Conservation (phyloP, 108 stramenopile genomes). For the Cyclotella kingstonii region DNA sequence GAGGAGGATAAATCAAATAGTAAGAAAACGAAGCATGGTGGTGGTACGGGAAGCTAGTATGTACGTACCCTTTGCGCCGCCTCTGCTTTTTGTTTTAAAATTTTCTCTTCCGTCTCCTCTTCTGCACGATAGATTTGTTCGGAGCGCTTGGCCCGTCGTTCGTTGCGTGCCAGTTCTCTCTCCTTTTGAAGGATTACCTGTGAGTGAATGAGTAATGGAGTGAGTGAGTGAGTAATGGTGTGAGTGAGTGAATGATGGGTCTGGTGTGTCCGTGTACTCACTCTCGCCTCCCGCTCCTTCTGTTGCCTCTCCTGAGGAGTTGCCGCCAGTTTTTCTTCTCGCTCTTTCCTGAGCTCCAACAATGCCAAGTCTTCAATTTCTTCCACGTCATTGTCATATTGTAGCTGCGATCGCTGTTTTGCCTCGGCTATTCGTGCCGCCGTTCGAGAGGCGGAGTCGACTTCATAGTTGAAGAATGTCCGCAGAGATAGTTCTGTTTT, state of each 20-base stretch:
- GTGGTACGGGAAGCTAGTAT: not conserved
- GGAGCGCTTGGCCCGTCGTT: constrained; percentile 28
- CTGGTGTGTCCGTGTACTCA: too few relatives aligned
- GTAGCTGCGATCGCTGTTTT: constrained; percentile 24
- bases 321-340: constrained; percentile 12
- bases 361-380: constrained; percentile 9
- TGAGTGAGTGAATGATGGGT: too few relatives aligned
- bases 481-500: constrained; percentile 35
- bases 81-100: constrained; percentile 31
- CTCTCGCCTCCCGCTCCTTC: constrained; percentile 30
- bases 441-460: constrained; percentile 43
- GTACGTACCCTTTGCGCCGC: constrained; percentile 41
- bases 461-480: constrained; percentile 53
- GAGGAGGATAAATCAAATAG: too few relatives aligned
- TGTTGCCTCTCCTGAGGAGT: constrained; percentile 23
- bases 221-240: too few relatives aligned
- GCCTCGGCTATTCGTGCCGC: constrained; percentile 50
- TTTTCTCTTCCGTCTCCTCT: constrained; percentile 48
- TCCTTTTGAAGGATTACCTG: constrained; percentile 27
- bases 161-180: constrained; percentile 43
- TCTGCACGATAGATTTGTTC: constrained; percentile 48
- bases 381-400: constrained; percentile 22
- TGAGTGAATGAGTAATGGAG: too few relatives aligned
- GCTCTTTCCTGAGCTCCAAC: constrained; percentile 22
- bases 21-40: not conserved